Evolutionary conservation across 768 basidiomycete species (phyloP).

Genomic region (Tulasnella sp.): DNA sequence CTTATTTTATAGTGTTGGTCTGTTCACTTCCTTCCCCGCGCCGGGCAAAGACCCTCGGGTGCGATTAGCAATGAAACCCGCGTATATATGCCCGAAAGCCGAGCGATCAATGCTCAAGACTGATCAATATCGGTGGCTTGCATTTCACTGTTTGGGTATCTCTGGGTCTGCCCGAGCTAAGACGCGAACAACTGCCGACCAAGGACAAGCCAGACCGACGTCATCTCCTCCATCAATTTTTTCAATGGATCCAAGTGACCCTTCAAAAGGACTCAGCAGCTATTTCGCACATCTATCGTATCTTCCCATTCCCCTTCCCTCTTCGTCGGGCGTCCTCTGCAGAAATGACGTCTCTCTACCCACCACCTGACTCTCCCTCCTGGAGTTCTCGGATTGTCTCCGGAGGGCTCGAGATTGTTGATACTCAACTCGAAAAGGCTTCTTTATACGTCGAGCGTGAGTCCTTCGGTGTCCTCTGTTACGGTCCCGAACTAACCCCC

Average conservation of each 20-base stretch:
- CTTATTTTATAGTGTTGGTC: not conserved
- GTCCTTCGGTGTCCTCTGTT: not conserved
- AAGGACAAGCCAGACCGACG: not conserved
- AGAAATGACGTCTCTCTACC: not conserved
- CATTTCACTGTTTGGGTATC: not conserved
- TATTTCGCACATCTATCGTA: not conserved
- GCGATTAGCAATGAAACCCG: not conserved
- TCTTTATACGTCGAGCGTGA: conserved; percentile 25
- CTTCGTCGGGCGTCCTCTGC: no score
- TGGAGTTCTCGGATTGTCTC: not conserved
- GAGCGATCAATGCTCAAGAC: not conserved
- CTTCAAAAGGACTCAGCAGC: not conserved
- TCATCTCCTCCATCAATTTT: not conserved
- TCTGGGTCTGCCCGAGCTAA: not conserved
- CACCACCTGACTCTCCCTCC: not conserved
- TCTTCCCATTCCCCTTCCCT: not conserved
- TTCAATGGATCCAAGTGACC: not conserved
- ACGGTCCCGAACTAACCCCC: not conserved
- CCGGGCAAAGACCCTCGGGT: not conserved
- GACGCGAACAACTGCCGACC: not conserved
- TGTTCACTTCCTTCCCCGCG: not conserved
- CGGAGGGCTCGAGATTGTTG: conserved; percentile 24
- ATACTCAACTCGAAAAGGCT: conserved; percentile 9
- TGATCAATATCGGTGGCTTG: not conserved
- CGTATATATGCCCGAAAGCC: not conserved